phyloP scores from a whole-genome alignment of 2,329 filamentous ascomycete genomes.

The Sarocladium oryzae region DNA sequence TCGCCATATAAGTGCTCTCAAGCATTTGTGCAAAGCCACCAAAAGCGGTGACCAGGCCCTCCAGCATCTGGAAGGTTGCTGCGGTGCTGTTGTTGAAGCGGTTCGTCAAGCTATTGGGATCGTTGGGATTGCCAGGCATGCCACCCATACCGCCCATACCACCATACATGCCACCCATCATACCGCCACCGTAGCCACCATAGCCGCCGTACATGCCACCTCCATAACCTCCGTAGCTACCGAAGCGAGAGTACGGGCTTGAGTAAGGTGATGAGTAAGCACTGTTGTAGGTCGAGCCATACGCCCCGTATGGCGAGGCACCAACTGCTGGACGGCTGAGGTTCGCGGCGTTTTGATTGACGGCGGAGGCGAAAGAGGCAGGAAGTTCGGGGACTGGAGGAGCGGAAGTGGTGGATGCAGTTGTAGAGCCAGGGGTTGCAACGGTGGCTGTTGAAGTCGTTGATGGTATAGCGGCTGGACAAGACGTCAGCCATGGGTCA shows the following conservation, averaged over 20 bases:
- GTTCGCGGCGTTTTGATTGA: conserved; percentile 81
- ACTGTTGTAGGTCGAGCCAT: conserved; percentile 32
- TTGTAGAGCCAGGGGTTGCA: conserved; percentile 32
- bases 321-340: conserved; percentile 55
- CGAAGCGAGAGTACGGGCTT: conserved; percentile 39
- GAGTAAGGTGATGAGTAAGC: conserved; percentile 34
- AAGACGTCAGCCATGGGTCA: not conserved
- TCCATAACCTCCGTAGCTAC: conserved; percentile 21
- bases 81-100: conserved; percentile 92
- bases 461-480: conserved; percentile 20
- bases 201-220: conserved; percentile 30
- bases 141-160: conserved; percentile 38
- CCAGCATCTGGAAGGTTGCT: conserved; percentile 96
- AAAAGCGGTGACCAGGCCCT: conserved; percentile 93
- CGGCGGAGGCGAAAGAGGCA: conserved; percentile 66
- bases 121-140: conserved; percentile 56
- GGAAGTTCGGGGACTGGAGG: conserved; percentile 79
- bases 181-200: conserved; percentile 36
- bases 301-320: conserved; percentile 39
- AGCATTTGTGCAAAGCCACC: conserved; percentile 98
- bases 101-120: conserved; percentile 90
- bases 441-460: conserved; percentile 32
- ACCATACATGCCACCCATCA: conserved; percentile 35
- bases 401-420: conserved; percentile 35
- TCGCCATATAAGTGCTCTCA: conserved; percentile 99